Base-by-base conservation (phyloP, 805 yeast species). In the Wickerhamomyces kurtzmanii region DNA sequence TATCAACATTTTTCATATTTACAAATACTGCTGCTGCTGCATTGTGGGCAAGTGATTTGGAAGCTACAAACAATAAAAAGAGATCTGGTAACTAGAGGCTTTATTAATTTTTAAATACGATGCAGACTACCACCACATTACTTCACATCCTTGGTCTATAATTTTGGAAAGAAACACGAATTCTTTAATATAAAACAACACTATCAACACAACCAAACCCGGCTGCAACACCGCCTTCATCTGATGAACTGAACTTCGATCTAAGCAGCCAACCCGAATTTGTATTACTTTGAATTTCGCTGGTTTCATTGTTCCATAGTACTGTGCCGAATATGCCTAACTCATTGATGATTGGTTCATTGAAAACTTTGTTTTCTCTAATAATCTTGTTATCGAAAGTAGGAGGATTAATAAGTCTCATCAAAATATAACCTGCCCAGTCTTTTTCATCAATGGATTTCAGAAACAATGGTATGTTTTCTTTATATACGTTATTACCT, bases 191-290 rank as follows among this genome's bases (percentile, higher is more conserved):
- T 23, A 84, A 57, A 34, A 75, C 71, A 20, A 86, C 65, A 45
- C 86, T 81, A 53, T 91, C 98, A 22, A 91, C 83, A 53, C 96
- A 86, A 6, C 97, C 99, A 55, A 83, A 89, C 2, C 99, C 99
- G 11, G 98, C 98, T 14, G 97, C 97, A 19, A 91, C 96, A 22
- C 99, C 99, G 21, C 98, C 98, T 59, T 91, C 99, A 53, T 91
- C 77, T 30, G 94, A 80, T 4, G 79, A 60, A 38, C 83, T 79
- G 32, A 86, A 73, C 53, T 91, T 91, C 1, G 96, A 81, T 57
- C 98, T 74, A 41, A 91, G 59, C 38, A 91, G 62, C 73, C 83
- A 84, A 5, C 96, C 97, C 2, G 86, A 73, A 37, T 69, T 69
- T 22, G 71, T 71, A 51, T 91, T 91, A 30, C 58, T 48, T 21